Evolutionary conservation across 2,329 filamentous ascomycete genomes (phyloP), one percentile per base, ranked within the genome.

Genomic region (Colletotrichum tropicale): DNA sequence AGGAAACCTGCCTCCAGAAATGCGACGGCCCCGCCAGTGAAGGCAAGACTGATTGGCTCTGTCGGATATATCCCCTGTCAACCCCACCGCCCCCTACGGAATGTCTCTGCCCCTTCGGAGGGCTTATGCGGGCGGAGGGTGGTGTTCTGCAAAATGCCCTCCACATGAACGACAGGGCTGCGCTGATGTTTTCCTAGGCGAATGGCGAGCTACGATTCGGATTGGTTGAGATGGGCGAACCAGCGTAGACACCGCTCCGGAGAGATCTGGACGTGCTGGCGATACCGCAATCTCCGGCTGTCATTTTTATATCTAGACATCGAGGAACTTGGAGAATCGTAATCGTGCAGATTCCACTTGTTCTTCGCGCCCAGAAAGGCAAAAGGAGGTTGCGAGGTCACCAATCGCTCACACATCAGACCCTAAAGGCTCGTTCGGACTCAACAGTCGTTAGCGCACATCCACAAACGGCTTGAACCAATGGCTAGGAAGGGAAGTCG

Each of bases 401-500:
- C 32, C 61, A 66, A 52, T 30, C 62, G 48, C 26, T 62, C 58
- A 62, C 18, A 12, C 30, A 6, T 62, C 43, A 21, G 43, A 26
- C 62, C 32, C 21, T 9, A 30, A 21, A 21, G 24, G 18, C 9
- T 30, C 28, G 7, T 21, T 56, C 43, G 58, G 30, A 43, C 48
- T 56, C 9, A 30, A 10, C 8, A 1, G 1, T 38, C 48, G 16
- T 3, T 16, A 7, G 62, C 10, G 18, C 16, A 52, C 43, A 13
- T 21, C 43, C 21, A 32, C 24, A 52, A 48, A 18, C 38, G 8
- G 3, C 24, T 52, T 21, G 34, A 68, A 48, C 15, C 52, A 26
- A 72, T 75, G 74, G 48, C 70, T 13, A 34, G 74, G 28, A 76
- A 76, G 16, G 74, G 74, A 1, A 76, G 58, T 36, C 70, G 52